phyloP scores from a whole-genome alignment of 345 rosid genomes.

The Turritis glabra region DNA sequence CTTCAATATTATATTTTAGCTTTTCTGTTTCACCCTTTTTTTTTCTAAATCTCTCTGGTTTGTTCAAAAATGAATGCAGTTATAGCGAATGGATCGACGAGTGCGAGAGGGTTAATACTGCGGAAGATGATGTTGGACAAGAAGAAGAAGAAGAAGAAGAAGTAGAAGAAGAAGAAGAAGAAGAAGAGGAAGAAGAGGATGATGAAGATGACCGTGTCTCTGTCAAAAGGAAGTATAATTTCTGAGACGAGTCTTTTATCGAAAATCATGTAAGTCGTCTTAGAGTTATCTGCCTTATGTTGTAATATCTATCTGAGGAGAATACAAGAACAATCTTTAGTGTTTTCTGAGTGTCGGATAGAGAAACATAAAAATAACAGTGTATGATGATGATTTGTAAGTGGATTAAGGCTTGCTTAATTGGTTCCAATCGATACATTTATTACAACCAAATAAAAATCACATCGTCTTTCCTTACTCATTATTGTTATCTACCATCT shows the following conservation, averaged over 20 bases:
- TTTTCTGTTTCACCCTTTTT: background rate
- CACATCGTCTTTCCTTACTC: background rate
- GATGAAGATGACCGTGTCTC: slow-evolving; percentile 36
- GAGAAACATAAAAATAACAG: background rate
- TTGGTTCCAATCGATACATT: background rate
- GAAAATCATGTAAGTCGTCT: slow-evolving; percentile 9
- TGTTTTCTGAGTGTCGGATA: slow-evolving; percentile 5
- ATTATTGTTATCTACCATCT: slow-evolving; percentile 16
- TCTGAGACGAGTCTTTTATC: slow-evolving; percentile 20
- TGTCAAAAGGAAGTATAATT: slow-evolving; percentile 39
- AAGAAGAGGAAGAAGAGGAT: slow-evolving; percentile 42
- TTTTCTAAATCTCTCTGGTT: background rate
- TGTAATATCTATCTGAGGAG: slow-evolving; percentile 23
- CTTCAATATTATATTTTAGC: background rate
- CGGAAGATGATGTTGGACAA: slow-evolving; percentile 64
- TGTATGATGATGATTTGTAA: background rate
- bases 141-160: slow-evolving; percentile 38
- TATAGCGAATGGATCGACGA: slow-evolving; percentile 99
- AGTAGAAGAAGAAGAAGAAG: slow-evolving; percentile 16
- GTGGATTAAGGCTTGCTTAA: background rate
- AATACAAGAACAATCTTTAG: background rate
- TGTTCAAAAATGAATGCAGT: slow-evolving; percentile 40
- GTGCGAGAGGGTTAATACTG: slow-evolving; percentile 74
- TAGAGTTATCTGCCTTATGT: slow-evolving; percentile 16
- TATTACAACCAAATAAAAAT: background rate